Conservation (phyloP, 2,329 filamentous ascomycete species). For the Neopestalotiopsis clavispora region DNA sequence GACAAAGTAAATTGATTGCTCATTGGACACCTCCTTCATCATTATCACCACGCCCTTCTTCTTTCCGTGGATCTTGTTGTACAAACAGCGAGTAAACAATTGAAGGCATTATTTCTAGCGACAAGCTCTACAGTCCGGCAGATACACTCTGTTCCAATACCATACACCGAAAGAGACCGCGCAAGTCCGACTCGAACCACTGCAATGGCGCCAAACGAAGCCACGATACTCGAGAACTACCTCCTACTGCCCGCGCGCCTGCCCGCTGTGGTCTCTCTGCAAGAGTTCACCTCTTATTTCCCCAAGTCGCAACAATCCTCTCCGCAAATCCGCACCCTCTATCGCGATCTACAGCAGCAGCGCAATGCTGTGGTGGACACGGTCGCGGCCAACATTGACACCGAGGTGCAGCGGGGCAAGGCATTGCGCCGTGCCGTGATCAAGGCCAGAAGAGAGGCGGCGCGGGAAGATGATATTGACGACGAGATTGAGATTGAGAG, state of each 20-base stretch:
- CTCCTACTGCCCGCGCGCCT: constrained; percentile 78
- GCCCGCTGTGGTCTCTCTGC: constrained; percentile 73
- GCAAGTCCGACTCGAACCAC: background rate
- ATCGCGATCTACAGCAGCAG: constrained; percentile 79
- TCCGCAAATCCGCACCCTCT: constrained; percentile 72
- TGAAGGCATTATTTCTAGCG: background rate
- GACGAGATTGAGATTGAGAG: constrained; percentile 68
- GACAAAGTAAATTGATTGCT: constrained; percentile 7
- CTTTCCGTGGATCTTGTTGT: background rate
- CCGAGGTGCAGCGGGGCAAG: constrained; percentile 67
- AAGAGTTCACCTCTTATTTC: constrained; percentile 79
- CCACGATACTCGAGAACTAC: constrained; percentile 76
- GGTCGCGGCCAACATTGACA: constrained; percentile 67
- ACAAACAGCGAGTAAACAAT: background rate
- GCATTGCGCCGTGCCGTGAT: constrained; percentile 62
- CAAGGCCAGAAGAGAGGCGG: constrained; percentile 55
- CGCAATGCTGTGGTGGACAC: constrained; percentile 71
- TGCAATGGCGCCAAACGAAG: constrained; percentile 75
- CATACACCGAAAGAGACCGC: background rate
- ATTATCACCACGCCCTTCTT: constrained; percentile 2
- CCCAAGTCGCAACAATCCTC: constrained; percentile 69
- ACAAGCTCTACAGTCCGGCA: no score
- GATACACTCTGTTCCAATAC: no score
- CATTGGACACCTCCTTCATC: background rate
- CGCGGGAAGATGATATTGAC: constrained; percentile 61